Base-by-base conservation (phyloP, 2,329 filamentous ascomycete species). In the Bipolaris gigantea region DNA sequence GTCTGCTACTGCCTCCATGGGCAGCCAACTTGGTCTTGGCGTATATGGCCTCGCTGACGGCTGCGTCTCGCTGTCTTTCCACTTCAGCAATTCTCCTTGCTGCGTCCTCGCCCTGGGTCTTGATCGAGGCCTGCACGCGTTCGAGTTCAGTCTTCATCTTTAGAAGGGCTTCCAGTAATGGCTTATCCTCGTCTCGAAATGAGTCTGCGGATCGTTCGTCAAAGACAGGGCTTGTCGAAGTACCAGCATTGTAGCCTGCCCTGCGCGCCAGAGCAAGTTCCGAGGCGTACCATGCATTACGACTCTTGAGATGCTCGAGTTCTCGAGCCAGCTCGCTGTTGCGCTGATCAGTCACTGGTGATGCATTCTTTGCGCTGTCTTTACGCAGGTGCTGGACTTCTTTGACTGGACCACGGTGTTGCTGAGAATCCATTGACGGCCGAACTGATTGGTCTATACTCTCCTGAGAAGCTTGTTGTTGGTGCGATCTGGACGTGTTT, bases 251-350 rank as follows among this genome's bases (percentile, higher is more conserved):
- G 68, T 97, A 99, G 5, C 94, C 94, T 36, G 90, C 85, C 75
- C 96, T 96, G 45, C 89, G 86, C 6, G 94, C 95, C 59, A 99
- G 80, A 53, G 96, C 91, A 41, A 99, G 80, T 75, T 99, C 94
- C 0, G 93, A 97, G 7, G 92, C 91, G 74, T 96, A 97, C 94
- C 94, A 99, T 0, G 93, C 93, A 75, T 96, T 97, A 47, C 89
- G 85, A 68, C 89, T 94, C 66, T 90, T 90, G 3, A 88, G 83
- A 8, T 86, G 82, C 70, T 99, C 93, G 2, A 99, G 81, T 71
- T 99, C 94, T 71, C 94, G 93, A 13, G 90, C 80, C 11, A 97
- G 75, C 0, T 89, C 86, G 59, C 90, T 88, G 1, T 88, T 88
- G 62, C 88, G 85, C 33, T 70, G 69, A 80, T 67, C 86, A 83